Percentiles rank a stretch among this genome's conserved stretches.
Conservation (phyloP, 768 basidiomycete species). For the Psilocybe sp. region DNA sequence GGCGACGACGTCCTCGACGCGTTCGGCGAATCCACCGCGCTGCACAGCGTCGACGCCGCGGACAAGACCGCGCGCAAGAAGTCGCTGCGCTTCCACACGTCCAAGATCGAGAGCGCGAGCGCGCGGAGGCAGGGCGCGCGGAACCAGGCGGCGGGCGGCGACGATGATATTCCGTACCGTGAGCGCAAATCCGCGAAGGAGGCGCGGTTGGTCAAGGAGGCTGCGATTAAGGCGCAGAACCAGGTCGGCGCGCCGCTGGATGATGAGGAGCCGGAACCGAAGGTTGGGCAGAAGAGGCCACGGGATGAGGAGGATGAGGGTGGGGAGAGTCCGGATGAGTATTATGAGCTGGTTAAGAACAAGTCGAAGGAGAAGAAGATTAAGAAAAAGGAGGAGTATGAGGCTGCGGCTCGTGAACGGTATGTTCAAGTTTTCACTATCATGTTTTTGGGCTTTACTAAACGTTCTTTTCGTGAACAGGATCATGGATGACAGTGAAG, state of each 20-base stretch:
- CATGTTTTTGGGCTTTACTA: not conserved
- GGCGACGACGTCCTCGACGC: conserved; percentile 40
- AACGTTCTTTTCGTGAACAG: conserved; percentile 19
- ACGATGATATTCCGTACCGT: conserved; percentile 92
- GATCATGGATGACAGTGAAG: conserved; percentile 23
- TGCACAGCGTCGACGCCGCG: conserved; percentile 68
- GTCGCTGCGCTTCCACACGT: conserved; percentile 89
- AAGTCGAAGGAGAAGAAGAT: conserved; percentile 69
- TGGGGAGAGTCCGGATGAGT: conserved; percentile 61
- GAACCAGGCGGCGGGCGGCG: conserved; percentile 72
- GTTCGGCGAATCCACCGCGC: conserved; percentile 72
- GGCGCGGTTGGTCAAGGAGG: conserved; percentile 51
- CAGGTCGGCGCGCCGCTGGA: conserved; percentile 70
- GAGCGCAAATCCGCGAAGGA: conserved; percentile 69
- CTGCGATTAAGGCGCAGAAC: conserved; percentile 38
- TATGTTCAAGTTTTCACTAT: conserved; percentile 3
- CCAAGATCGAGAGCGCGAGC: conserved; percentile 82
- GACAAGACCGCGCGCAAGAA: conserved; percentile 85
- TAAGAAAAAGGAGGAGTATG: conserved; percentile 80
- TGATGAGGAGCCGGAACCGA: conserved; percentile 45
- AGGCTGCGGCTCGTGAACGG: conserved; percentile 41
- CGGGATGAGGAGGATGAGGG: conserved; percentile 38
- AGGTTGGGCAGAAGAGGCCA: conserved; percentile 31
- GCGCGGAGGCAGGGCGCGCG: conserved; percentile 75
- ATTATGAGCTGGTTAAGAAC: conserved; percentile 88